These are phyloP conservation scores for Dothiorella sarmentorum DNA, from an alignment of 2,329 filamentous ascomycete genomes.

Conservation along the genomic window DNA sequence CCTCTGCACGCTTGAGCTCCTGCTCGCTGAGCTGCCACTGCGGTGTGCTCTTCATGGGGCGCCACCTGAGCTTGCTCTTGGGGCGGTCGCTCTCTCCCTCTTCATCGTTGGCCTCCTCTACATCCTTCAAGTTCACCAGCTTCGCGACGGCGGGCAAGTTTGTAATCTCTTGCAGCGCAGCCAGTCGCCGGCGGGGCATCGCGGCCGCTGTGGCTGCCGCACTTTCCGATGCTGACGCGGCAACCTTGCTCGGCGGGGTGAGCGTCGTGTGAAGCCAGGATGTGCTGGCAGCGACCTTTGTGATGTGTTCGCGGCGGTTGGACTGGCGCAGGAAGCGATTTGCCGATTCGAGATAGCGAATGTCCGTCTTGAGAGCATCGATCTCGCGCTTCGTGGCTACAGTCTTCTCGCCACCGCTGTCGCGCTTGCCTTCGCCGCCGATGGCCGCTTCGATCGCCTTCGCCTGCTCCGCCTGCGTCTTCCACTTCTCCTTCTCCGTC, in stretches of 20 bases:
- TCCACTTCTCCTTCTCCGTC: slow-evolving; percentile 19
- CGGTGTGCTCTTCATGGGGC: slow-evolving; percentile 18
- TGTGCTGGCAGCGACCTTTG: background rate
- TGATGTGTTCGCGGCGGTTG: slow-evolving; percentile 12
- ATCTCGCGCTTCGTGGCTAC: slow-evolving; percentile 19
- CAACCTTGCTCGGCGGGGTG: background rate
- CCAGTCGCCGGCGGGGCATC: background rate
- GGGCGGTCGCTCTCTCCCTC: background rate
- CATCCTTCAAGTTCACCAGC: slow-evolving; percentile 1
- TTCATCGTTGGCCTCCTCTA: background rate
- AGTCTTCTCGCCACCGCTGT: slow-evolving; percentile 16
- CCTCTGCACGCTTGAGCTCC: slow-evolving; percentile 10
- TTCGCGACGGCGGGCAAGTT: slow-evolving; percentile 4
- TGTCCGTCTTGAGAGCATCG: slow-evolving; percentile 15
- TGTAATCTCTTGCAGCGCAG: slow-evolving; percentile 12
- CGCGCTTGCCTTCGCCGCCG: slow-evolving; percentile 8
- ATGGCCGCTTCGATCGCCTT: slow-evolving; percentile 14
- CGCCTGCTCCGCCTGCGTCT: slow-evolving; percentile 13
- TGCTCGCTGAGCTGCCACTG: slow-evolving; percentile 19
- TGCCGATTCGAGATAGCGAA: slow-evolving; percentile 12
- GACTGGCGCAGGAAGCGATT: slow-evolving; percentile 15
- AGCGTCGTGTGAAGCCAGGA: slow-evolving; percentile 10
- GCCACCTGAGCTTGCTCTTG: slow-evolving; percentile 10
- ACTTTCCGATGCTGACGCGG: background rate
- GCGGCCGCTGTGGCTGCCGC: background rate